These are phyloP conservation scores for Linnemannia hyalina DNA, from an alignment of 192 early-diverging fungal genomes.

Conservation along the genomic window DNA sequence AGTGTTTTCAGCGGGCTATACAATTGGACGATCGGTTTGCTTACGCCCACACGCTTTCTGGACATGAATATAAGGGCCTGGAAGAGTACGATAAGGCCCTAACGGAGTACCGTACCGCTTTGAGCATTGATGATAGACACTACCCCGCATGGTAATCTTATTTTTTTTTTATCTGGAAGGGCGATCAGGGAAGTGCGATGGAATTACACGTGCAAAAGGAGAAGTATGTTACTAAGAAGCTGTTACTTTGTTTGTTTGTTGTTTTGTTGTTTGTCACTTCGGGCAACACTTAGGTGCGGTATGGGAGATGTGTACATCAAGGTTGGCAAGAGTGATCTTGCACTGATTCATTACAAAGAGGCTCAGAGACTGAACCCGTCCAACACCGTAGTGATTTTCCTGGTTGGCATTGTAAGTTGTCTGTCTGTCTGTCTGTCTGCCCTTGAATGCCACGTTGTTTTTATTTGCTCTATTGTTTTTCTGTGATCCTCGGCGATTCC, in stretches of 20 bases:
- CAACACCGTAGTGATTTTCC: constrained; percentile 79
- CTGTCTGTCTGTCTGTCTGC: neutral
- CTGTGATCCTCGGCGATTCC: neutral
- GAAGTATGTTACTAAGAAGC: neutral
- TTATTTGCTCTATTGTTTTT: neutral
- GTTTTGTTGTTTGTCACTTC: neutral
- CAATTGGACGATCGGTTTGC: constrained; percentile 74
- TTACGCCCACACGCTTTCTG: constrained; percentile 88
- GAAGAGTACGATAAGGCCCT: constrained; percentile 84
- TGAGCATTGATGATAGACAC: constrained; percentile 79
- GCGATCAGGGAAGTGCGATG: neutral
- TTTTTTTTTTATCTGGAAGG: neutral
- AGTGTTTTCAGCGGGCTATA: constrained; percentile 82
- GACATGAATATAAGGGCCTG: constrained; percentile 82
- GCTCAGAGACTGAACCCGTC: constrained; percentile 81
- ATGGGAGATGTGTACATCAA: constrained; percentile 79
- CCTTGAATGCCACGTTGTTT: neutral
- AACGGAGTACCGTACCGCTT: constrained; percentile 77
- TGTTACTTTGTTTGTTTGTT: neutral
- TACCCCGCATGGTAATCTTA: constrained; percentile 85
- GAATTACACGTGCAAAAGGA: neutral
- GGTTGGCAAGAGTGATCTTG: constrained; percentile 78
- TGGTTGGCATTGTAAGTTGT: constrained; percentile 74
- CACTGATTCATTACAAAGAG: constrained; percentile 79
- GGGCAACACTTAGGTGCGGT: constrained; percentile 71